These are phyloP conservation scores for Neurospora cerealis DNA, from an alignment of 495 filamentous ascomycete species.

Conservation along the genomic window DNA sequence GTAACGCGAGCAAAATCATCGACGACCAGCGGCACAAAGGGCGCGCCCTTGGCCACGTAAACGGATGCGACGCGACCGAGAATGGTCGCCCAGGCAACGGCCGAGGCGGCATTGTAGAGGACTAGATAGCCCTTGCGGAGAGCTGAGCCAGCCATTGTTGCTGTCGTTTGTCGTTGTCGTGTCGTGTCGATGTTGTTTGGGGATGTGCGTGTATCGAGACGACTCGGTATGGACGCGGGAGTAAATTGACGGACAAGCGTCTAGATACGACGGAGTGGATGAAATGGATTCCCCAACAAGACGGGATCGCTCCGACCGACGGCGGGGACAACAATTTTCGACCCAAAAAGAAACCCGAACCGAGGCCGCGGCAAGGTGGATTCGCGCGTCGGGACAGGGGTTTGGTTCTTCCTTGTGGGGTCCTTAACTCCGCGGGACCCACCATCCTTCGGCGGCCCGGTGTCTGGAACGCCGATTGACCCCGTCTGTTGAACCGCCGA, in stretches of 20 bases:
- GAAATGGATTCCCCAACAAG: background rate
- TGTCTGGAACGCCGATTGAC: background rate
- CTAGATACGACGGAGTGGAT: background rate
- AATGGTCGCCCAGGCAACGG: slow-evolving; percentile 64
- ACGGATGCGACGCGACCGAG: slow-evolving; percentile 45
- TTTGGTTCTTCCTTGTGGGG: background rate
- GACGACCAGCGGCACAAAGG: slow-evolving; percentile 35
- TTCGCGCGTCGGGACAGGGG: background rate
- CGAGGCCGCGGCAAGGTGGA: background rate
- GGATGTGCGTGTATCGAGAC: no score
- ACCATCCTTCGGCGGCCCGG: background rate
- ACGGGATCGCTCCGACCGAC: background rate
- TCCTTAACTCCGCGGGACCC: background rate
- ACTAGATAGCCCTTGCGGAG: slow-evolving; percentile 58
- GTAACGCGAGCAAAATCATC: slow-evolving; percentile 63
- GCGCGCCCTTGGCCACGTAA: slow-evolving; percentile 12
- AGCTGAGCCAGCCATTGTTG: slow-evolving; percentile 15
- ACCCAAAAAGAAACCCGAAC: background rate
- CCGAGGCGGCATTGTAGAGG: slow-evolving; percentile 70
- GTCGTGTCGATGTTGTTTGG: background rate
- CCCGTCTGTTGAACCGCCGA: background rate
- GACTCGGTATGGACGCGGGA: background rate
- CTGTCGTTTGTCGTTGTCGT: background rate
- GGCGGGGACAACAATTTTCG: background rate
- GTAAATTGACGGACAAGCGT: background rate